A percentile compares a stretch with the other conserved stretches of the same genome.
phyloP scores from a whole-genome alignment of 148 eudicot genomes.

The Pharnaceum exiguum region DNA sequence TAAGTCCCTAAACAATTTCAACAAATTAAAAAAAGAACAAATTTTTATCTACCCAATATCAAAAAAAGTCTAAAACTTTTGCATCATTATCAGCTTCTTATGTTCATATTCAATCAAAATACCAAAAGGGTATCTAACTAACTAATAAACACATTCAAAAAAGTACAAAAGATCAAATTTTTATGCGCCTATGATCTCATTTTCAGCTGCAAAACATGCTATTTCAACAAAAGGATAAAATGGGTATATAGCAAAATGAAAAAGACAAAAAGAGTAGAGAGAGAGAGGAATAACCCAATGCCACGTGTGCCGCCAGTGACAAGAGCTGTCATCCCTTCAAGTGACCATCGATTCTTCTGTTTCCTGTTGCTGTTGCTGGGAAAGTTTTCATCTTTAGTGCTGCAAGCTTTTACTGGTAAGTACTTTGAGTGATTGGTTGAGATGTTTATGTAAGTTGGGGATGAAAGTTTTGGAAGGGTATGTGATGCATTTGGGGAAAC shows the following conservation, averaged over 20 bases:
- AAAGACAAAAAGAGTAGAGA: neutral
- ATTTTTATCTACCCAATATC: too few species aligned
- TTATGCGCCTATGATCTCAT: too few species aligned
- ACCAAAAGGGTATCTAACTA: too few species aligned
- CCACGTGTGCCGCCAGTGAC: conserved; percentile 81
- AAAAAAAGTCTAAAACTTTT: conserved; percentile 6
- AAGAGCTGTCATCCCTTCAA: conserved; percentile 46
- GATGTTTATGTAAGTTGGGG: neutral
- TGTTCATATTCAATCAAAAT: too few species aligned
- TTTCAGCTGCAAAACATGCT: too few species aligned
- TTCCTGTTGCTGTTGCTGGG: neutral
- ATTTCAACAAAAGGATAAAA: neutral
- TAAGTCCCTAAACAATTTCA: too few species aligned
- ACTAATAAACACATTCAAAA: too few species aligned
- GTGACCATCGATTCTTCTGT: conserved; percentile 15
- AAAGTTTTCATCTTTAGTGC: conserved; percentile 3
- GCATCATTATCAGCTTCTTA: too few species aligned
- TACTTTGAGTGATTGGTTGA: neutral
- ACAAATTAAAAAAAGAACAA: too few species aligned
- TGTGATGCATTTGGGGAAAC: conserved; percentile 2
- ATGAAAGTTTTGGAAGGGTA: neutral
- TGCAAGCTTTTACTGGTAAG: conserved; percentile 4
- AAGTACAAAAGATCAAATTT: too few species aligned
- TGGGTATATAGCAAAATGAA: neutral
- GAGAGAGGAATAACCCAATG: conserved; percentile 46